phyloP scores from a whole-genome alignment of 2,329 filamentous ascomycete species.

The Didymella segeticola region DNA sequence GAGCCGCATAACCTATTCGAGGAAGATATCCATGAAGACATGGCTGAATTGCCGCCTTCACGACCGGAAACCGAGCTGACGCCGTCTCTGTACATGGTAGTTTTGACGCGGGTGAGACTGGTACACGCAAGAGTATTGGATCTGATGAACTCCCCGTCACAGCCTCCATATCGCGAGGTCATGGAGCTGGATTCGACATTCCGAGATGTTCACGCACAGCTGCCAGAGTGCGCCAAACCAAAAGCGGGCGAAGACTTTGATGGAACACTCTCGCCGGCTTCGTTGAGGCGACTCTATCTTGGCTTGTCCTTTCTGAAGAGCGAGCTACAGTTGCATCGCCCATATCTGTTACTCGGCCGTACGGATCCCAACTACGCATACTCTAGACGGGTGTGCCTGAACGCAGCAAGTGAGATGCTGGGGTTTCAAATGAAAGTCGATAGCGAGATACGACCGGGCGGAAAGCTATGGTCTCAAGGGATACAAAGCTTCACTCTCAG shows the following conservation, averaged over 20 bases:
- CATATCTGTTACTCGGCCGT: slow-evolving; percentile 45
- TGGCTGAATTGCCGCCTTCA: slow-evolving; percentile 38
- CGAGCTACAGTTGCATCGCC: slow-evolving; percentile 47
- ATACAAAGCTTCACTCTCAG: slow-evolving; percentile 50
- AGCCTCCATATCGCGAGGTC: slow-evolving; percentile 38
- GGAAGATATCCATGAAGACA: slow-evolving; percentile 50
- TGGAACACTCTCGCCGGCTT: slow-evolving; percentile 13
- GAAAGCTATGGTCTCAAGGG: slow-evolving; percentile 33
- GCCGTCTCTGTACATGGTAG: slow-evolving; percentile 33
- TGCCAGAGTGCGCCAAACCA: slow-evolving; percentile 30
- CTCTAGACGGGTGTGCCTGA: slow-evolving; percentile 54
- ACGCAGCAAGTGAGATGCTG: slow-evolving; percentile 55
- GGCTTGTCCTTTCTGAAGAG: slow-evolving; percentile 43
- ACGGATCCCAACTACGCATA: slow-evolving; percentile 47
- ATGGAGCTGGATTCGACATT: slow-evolving; percentile 36
- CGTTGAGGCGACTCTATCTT: slow-evolving; percentile 40
- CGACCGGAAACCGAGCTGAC: slow-evolving; percentile 39
- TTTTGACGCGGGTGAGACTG: slow-evolving; percentile 32
- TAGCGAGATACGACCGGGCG: slow-evolving; percentile 50
- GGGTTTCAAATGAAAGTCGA: slow-evolving; percentile 54
- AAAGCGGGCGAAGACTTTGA: slow-evolving; percentile 22
- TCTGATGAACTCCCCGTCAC: slow-evolving; percentile 32
- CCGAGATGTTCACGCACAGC: slow-evolving; percentile 27
- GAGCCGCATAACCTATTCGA: slow-evolving; percentile 52
- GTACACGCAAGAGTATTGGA: slow-evolving; percentile 40